A percentile compares a stretch with the other conserved stretches of the same genome.
Conservation (phyloP, 2,329 filamentous ascomycete genomes). For the Westerdykella ornata region DNA sequence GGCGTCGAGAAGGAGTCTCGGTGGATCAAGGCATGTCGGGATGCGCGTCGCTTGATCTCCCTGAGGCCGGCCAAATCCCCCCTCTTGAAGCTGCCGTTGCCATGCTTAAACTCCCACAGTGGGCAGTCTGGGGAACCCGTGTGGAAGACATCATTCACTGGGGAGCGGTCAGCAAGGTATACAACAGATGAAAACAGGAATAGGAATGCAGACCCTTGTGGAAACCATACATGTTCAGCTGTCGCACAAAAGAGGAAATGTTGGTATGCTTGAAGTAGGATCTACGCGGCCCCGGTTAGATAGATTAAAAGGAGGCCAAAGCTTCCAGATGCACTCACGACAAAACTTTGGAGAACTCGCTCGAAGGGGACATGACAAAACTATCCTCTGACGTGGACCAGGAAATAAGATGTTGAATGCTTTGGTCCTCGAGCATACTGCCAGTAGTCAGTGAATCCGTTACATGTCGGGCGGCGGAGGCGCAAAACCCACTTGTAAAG, state of each 20-base stretch:
- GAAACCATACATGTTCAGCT: conserved; percentile 99
- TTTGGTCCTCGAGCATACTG: conserved; percentile 94
- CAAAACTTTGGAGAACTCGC: conserved; percentile 95
- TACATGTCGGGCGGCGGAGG: conserved; percentile 5
- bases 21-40: conserved; percentile 86
- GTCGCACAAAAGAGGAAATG: conserved; percentile 94
- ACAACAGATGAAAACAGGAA: not conserved
- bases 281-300: conserved; percentile 43
- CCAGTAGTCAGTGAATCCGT: conserved; percentile 26
- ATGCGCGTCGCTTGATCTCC: conserved; percentile 93
- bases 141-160: conserved; percentile 97
- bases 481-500: conserved; percentile 74
- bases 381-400: conserved; percentile 93
- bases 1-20: conserved; percentile 69
- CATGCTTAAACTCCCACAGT: conserved; percentile 98
- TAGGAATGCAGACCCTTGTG: conserved; percentile 69
- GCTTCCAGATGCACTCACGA: conserved; percentile 59
- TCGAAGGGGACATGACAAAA: conserved; percentile 97
- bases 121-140: conserved; percentile 88
- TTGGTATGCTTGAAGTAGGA: conserved; percentile 99
- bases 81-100: conserved; percentile 92
- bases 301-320: conserved; percentile 22
- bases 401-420: conserved; percentile 90
- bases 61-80: conserved; percentile 85
- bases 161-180: conserved; percentile 8